Conservation (phyloP, 2,329 filamentous ascomycete species). For the Phyllosticta paracitricarpa region DNA sequence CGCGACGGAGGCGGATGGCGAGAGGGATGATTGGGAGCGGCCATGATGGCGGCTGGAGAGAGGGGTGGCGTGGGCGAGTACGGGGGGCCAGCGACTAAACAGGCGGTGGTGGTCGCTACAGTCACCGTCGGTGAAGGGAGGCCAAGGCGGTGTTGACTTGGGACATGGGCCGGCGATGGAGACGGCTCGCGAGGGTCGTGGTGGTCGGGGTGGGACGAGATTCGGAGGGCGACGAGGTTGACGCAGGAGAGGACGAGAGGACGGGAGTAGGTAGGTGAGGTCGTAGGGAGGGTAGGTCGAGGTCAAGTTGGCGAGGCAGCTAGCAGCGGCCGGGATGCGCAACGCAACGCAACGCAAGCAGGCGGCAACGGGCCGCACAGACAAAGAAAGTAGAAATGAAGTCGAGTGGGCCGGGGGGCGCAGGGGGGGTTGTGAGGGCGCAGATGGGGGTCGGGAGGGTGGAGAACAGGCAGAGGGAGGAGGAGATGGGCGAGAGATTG, state of each 20-base stretch:
- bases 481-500: not conserved
- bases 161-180: slow-evolving; percentile 7
- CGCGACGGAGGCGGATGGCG: slow-evolving; percentile 5
- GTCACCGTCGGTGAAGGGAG: slow-evolving; percentile 10
- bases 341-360: not conserved
- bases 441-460: not conserved
- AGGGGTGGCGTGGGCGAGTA: not conserved
- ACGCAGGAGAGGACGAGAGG: not conserved
- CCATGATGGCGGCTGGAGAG: slow-evolving; percentile 5
- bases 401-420: not conserved
- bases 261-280: not conserved
- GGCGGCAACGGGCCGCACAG: slow-evolving; percentile 1
- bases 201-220: not conserved
- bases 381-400: slow-evolving; percentile 8
- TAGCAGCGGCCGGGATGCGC: slow-evolving; percentile 1
- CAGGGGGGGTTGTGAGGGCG: not conserved
- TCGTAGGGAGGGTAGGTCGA: slow-evolving; percentile 1
- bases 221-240: not conserved
- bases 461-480: not conserved
- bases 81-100: not conserved
- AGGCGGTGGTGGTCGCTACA: slow-evolving; percentile 1
- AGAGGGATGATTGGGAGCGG: slow-evolving; percentile 5
- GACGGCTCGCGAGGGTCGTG: not conserved
- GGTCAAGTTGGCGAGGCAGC: slow-evolving; percentile 5
- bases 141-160: slow-evolving; percentile 4